phyloP scores from a whole-genome alignment of 2,329 filamentous ascomycete genomes.

The Claviceps sp. region DNA sequence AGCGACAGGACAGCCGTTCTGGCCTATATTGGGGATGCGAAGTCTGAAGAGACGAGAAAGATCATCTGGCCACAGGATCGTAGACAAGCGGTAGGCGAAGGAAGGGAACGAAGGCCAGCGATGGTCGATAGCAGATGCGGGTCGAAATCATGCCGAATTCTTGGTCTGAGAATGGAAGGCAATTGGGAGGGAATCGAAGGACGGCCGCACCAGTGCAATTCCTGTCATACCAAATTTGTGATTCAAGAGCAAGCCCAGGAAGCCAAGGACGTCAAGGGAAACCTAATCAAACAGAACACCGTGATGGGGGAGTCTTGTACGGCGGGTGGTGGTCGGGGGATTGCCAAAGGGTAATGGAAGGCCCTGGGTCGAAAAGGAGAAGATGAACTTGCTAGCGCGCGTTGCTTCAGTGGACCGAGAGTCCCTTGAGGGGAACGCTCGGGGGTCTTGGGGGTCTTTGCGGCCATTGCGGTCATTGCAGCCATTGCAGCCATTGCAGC shows the following conservation, averaged over 20 bases:
- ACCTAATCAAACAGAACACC: background rate
- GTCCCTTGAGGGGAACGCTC: too few species aligned
- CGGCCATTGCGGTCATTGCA: background rate
- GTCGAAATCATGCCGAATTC: background rate
- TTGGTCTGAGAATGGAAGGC: background rate
- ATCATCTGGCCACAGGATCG: background rate
- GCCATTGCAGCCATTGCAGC: too few species aligned
- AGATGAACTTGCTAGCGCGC: constrained; percentile 1
- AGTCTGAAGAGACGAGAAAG: background rate
- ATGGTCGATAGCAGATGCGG: background rate
- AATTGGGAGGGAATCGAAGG: background rate
- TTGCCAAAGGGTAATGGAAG: background rate
- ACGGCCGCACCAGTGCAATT: background rate
- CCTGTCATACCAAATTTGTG: background rate
- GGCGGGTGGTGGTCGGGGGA: background rate
- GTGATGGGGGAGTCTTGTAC: background rate
- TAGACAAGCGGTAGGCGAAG: background rate
- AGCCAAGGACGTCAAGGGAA: background rate
- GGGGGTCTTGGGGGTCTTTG: background rate
- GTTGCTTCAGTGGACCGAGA: background rate
- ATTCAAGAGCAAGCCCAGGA: background rate
- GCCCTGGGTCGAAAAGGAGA: constrained; percentile 3
- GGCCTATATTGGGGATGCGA: background rate
- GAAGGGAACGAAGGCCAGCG: background rate
- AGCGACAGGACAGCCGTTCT: background rate